phyloP scores from a whole-genome alignment of 768 basidiomycete species.

The Tylopilus felleus region DNA sequence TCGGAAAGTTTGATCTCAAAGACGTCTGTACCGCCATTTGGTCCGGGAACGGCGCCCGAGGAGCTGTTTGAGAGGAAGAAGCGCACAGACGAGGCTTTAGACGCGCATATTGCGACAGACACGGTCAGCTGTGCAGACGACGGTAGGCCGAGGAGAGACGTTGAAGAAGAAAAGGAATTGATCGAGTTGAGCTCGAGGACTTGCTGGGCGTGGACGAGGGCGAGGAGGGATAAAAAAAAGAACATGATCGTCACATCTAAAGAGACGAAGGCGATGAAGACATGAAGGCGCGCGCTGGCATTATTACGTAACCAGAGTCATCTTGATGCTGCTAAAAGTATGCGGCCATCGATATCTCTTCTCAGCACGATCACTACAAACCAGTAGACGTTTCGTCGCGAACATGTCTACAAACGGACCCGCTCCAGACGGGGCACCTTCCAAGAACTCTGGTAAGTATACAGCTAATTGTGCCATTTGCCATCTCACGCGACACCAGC shows the following conservation, averaged over 20 bases:
- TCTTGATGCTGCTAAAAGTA: no score
- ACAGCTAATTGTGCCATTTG: not conserved
- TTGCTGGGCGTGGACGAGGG: conserved; percentile 14
- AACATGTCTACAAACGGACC: conserved; percentile 5
- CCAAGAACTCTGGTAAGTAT: conserved; percentile 41
- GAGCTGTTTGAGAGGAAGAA: conserved; percentile 61
- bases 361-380: no score
- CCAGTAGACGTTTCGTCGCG: no score
- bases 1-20: conserved; percentile 46
- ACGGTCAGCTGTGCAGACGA: conserved; percentile 38
- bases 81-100: conserved; percentile 35
- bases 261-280: no score
- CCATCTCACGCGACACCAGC: conserved; percentile 37
- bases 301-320: conserved; percentile 1
- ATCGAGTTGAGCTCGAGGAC: conserved; percentile 37
- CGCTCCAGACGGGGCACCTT: conserved; percentile 9
- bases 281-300: no score
- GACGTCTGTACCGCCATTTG: conserved; percentile 37
- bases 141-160: conserved; percentile 42
- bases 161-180: conserved; percentile 29
- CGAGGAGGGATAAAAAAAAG: not conserved
- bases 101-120: conserved; percentile 49
- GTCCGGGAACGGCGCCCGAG: conserved; percentile 34
- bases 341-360: conserved; percentile 21
- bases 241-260: no score